Base-by-base conservation (phyloP, 2,329 filamentous ascomycete species). In the Cercospora beticola region DNA sequence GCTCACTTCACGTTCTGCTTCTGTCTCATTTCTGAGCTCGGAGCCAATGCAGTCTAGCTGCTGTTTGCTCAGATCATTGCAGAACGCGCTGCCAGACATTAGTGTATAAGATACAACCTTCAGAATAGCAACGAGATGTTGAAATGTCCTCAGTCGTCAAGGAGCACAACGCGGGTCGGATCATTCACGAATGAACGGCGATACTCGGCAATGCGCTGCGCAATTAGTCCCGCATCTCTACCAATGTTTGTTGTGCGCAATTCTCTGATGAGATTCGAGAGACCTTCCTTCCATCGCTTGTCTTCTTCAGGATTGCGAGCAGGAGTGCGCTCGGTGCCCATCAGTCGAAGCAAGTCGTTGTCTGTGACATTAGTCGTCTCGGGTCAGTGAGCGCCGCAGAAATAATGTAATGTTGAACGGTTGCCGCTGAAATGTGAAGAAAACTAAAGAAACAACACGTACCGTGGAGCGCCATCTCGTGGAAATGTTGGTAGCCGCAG, bases 401-500 rank as follows among this genome's bases (percentile, higher is more conserved):
- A 40, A 21, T 52, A 64, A 57, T 21, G 49, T 18, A 12, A 33
- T 21, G 10, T n/a, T 9, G 14, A 26, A 46, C 4, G 26, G 14
- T 28, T 30, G 33, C 56, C 12, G 49, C 10, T 18, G 30, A 21
- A 28, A n/a, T 43, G 31, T 16, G 30, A 28, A 31, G 18, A 8
- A 26, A 18, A 26, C 8, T 14, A 16, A 21, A n/a, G 23, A 33
- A 60, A 66, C 49, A 30, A 69, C 49, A 74, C 68, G 60, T 67
- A 73, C 70, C 67, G 67, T 71, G 64, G 33, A 71, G 67, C 18
- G 54, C 59, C 68, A 73, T 90, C 70, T 88, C 84, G 74, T 86
- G 84, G 78, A 97, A 94, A 82, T 99, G 95, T 83, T 98, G 90
- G 72, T 83, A 89, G 66, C 88, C 82, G 81, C 95, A 99, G 65